These are phyloP conservation scores for Geosmithia putterillii DNA, from an alignment of 2,329 filamentous ascomycete genomes.

Conservation along the genomic window DNA sequence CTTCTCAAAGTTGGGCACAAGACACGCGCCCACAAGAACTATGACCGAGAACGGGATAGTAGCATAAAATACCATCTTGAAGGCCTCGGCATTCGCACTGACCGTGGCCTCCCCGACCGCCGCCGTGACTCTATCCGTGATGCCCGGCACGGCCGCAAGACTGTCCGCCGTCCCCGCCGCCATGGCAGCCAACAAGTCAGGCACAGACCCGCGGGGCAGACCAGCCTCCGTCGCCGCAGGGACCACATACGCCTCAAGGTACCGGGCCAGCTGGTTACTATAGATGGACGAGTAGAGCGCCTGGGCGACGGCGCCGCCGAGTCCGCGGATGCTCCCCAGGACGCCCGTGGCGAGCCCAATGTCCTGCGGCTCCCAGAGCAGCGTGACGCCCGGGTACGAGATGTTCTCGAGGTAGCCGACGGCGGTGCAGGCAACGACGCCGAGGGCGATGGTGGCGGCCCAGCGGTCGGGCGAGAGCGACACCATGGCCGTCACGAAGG, in stretches of 20 bases:
- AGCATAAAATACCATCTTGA: conserved; percentile 27
- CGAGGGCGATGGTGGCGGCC: conserved; percentile 17
- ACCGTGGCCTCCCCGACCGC: conserved; percentile 21
- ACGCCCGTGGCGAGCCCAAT: conserved; percentile 30
- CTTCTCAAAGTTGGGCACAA: conserved; percentile 28
- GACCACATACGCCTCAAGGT: conserved; percentile 18
- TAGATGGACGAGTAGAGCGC: conserved; percentile 23
- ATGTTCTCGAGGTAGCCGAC: conserved; percentile 27
- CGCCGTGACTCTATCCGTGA: conserved; percentile 17
- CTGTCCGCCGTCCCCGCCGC: conserved; percentile 4
- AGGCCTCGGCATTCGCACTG: conserved; percentile 27
- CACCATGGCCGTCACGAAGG: conserved; percentile 19
- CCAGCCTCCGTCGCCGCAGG: conserved; percentile 20
- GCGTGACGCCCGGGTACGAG: conserved; percentile 27
- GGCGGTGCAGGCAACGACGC: conserved; percentile 15
- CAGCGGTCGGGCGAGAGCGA: conserved; percentile 13
- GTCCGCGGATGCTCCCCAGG: conserved; percentile 30
- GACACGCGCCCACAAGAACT: conserved; percentile 20
- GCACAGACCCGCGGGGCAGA: conserved; percentile 17
- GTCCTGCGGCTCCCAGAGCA: conserved; percentile 31
- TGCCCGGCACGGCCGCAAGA: conserved; percentile 17
- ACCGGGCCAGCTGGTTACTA: conserved; percentile 18
- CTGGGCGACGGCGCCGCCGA: conserved; percentile 23
- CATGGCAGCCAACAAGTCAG: conserved; percentile 19
- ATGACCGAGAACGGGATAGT: conserved; percentile 26